A percentile compares a stretch with the other conserved stretches of the same genome.
These are phyloP conservation scores for Asterophora lycoperdoides DNA, from an alignment of 768 basidiomycete genomes.

Conservation along the genomic window DNA sequence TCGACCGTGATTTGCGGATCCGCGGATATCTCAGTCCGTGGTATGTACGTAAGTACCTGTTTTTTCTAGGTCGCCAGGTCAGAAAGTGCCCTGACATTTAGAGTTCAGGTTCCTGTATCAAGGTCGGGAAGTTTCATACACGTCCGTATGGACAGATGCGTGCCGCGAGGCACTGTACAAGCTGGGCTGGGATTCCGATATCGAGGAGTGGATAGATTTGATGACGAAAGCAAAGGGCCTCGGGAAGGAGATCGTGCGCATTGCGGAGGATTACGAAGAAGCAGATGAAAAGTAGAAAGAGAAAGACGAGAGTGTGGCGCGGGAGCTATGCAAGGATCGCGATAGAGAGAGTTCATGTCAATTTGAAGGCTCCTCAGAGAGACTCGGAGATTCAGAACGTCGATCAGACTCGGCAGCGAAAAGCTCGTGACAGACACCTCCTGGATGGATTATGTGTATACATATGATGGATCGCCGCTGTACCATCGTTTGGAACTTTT, in stretches of 20 bases:
- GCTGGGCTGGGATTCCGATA: constrained; percentile 52
- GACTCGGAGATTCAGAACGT: not conserved
- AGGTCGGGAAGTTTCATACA: constrained; percentile 62
- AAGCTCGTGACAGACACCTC: not conserved
- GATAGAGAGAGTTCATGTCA: no score
- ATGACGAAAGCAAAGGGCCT: constrained; percentile 46
- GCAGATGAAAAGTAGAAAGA: constrained; percentile 13
- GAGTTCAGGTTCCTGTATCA: constrained; percentile 52
- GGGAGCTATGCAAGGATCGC: not conserved
- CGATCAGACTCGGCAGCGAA: no score
- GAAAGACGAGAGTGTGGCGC: constrained; percentile 1
- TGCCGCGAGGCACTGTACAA: constrained; percentile 54
- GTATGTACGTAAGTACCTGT: constrained; percentile 21
- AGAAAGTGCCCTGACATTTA: not conserved
- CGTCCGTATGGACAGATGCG: constrained; percentile 53
- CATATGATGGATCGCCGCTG: not conserved
- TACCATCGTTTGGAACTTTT: not conserved
- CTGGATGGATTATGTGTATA: not conserved
- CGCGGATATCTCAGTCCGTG: no score
- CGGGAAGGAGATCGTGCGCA: constrained; percentile 48
- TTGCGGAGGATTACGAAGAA: constrained; percentile 55
- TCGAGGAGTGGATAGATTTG: constrained; percentile 56
- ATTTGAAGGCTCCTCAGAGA: not conserved
- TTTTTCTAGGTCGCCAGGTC: not conserved
- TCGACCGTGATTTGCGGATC: constrained; percentile 58